Conservation (phyloP, 2,329 filamentous ascomycete species). For the Coleophoma crateriformis region DNA sequence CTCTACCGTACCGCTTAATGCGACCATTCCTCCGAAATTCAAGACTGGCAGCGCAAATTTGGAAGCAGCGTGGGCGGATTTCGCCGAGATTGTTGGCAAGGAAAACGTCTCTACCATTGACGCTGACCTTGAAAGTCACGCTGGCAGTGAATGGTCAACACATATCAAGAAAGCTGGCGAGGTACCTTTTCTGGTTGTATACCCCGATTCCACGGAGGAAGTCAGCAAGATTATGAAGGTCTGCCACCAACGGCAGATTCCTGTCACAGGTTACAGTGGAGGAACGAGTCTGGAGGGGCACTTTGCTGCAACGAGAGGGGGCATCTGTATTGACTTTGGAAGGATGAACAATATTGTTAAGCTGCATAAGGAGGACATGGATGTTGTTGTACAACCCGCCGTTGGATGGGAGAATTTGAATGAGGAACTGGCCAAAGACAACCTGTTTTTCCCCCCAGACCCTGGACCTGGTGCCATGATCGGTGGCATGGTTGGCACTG, state of each 20-base stretch:
- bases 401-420: slow-evolving; percentile 86
- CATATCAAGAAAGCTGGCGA: slow-evolving; percentile 44
- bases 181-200: slow-evolving; percentile 66
- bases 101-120: slow-evolving; percentile 58
- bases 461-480: slow-evolving; percentile 90
- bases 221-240: slow-evolving; percentile 85
- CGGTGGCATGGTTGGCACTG: slow-evolving; percentile 78
- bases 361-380: slow-evolving; percentile 72
- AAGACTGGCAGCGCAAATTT: slow-evolving; percentile 57
- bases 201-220: slow-evolving; percentile 72
- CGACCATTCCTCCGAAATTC: slow-evolving; percentile 45
- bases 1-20: slow-evolving; percentile 55
- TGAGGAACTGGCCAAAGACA: slow-evolving; percentile 65
- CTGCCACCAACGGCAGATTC: slow-evolving; percentile 74
- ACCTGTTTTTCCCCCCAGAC: slow-evolving; percentile 88
- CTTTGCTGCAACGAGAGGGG: slow-evolving; percentile 75
- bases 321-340: slow-evolving; percentile 80
- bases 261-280: slow-evolving; percentile 81
- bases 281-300: slow-evolving; percentile 89
- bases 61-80: slow-evolving; percentile 66
- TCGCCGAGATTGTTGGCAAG: slow-evolving; percentile 56
- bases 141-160: slow-evolving; percentile 58
- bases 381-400: slow-evolving; percentile 73
- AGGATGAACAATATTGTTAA: slow-evolving; percentile 77
- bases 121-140: slow-evolving; percentile 49